phyloP scores from a whole-genome alignment of 345 rosid species.

The Heritiera fomes region DNA sequence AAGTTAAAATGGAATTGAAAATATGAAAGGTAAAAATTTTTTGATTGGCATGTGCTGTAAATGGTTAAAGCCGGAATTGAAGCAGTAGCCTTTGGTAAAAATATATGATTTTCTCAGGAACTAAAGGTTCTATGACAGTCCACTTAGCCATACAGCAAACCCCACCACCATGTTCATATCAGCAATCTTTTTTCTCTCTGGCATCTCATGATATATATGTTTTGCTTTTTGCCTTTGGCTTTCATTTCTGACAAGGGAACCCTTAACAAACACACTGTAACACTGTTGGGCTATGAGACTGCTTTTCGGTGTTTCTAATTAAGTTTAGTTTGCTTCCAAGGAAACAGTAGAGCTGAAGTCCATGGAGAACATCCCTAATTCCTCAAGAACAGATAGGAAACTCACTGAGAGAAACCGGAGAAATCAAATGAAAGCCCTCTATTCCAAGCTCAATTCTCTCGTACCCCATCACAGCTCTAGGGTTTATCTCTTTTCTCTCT shows the following conservation, averaged over 20 bases:
- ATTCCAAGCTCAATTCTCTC: constrained; percentile 52
- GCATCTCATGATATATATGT: constrained; percentile 22
- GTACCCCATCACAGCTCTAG: constrained; percentile 41
- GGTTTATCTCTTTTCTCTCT: constrained; percentile 25
- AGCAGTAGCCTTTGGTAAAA: constrained; percentile 4
- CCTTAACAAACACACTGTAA: not conserved
- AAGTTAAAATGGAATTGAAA: too few species aligned
- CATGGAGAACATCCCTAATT: constrained; percentile 21
- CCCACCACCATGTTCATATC: constrained; percentile 34
- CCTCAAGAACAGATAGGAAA: constrained; percentile 61
- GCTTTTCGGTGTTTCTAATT: not conserved
- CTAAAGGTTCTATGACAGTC: constrained; percentile 1
- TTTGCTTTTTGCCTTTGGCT: constrained; percentile 19
- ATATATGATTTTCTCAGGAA: not conserved
- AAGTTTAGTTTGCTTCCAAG: not conserved
- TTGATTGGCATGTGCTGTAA: not conserved
- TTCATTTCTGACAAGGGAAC: constrained; percentile 2
- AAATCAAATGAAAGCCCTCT: constrained; percentile 62
- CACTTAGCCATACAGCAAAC: not conserved
- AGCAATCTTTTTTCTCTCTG: not conserved
- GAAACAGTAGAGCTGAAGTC: not conserved
- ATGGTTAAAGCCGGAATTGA: constrained; percentile 22
- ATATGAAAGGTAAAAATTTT: not conserved
- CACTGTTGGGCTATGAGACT: not conserved
- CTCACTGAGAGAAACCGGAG: constrained; percentile 60